These are phyloP conservation scores for Gynochthodes officinalis DNA, from an alignment of 257 asterid genomes.

Conservation along the genomic window DNA sequence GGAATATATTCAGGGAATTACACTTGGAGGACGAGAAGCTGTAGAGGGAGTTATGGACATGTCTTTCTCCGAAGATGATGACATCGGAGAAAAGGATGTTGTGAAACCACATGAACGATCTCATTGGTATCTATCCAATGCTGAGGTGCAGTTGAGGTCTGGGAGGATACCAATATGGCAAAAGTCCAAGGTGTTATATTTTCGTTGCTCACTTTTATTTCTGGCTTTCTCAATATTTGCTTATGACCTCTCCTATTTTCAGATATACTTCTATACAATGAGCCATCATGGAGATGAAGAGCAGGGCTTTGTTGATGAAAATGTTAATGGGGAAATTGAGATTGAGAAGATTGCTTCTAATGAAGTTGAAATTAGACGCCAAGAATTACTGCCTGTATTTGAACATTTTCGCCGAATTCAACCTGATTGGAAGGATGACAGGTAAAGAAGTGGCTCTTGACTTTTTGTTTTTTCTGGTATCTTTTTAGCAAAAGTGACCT, in stretches of 20 bases:
- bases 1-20: slow-evolving; percentile 31
- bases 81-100: slow-evolving; percentile 24
- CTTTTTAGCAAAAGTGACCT: background rate
- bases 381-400: slow-evolving; percentile 42
- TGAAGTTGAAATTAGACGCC: slow-evolving; percentile 43
- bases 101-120: slow-evolving; percentile 31
- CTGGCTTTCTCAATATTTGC: slow-evolving; percentile 6
- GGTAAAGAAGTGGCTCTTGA: slow-evolving; percentile 21
- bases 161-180: slow-evolving; percentile 52
- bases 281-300: slow-evolving; percentile 25
- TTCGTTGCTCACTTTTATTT: background rate
- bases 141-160: slow-evolving; percentile 48
- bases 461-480: background rate
- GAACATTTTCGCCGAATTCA: slow-evolving; percentile 38
- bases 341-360: slow-evolving; percentile 39
- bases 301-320: slow-evolving; percentile 6
- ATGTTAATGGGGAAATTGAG: slow-evolving; percentile 34
- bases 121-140: slow-evolving; percentile 45
- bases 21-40: slow-evolving; percentile 25
- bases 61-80: slow-evolving; percentile 30
- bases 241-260: slow-evolving; percentile 14
- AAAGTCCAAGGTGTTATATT: slow-evolving; percentile 42
- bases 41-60: slow-evolving; percentile 20
- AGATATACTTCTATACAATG: slow-evolving; percentile 42
- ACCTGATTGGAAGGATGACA: slow-evolving; percentile 33